A percentile compares a stretch with the other conserved stretches of the same genome.
Evolutionary conservation across 306 rosid species (phyloP).

Genomic region (Cucumis hystrix): DNA sequence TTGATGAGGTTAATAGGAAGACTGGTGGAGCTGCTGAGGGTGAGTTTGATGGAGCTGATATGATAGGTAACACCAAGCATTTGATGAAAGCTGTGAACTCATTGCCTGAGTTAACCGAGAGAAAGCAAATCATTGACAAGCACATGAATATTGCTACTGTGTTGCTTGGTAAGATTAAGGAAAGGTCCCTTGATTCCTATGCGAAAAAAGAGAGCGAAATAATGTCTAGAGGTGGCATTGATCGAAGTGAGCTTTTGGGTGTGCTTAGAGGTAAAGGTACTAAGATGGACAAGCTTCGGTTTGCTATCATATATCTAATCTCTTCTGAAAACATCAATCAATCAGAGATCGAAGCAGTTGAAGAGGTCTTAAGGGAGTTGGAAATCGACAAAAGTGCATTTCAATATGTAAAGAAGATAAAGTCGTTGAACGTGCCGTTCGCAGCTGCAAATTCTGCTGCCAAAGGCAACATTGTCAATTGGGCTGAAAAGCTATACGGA

Average conservation of each 20-base stretch:
- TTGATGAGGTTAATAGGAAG: slow-evolving; percentile 89
- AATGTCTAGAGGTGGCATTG: slow-evolving; percentile 82
- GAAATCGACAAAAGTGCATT: slow-evolving; percentile 87
- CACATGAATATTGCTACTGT: slow-evolving; percentile 87
- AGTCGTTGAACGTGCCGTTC: slow-evolving; percentile 65
- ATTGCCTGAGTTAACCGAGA: slow-evolving; percentile 79
- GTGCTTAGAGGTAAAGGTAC: slow-evolving; percentile 80
- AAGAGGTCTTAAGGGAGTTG: slow-evolving; percentile 61
- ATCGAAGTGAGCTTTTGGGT: slow-evolving; percentile 55
- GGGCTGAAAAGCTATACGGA: slow-evolving; percentile 97
- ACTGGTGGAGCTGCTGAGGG: slow-evolving; percentile 77
- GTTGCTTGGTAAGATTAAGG: slow-evolving; percentile 92
- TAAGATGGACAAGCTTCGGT: slow-evolving; percentile 84
- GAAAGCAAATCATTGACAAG: slow-evolving; percentile 94
- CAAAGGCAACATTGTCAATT: slow-evolving; percentile 87
- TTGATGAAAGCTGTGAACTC: slow-evolving; percentile 98
- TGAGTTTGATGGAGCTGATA: slow-evolving; percentile 81
- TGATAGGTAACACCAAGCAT: slow-evolving; percentile 92
- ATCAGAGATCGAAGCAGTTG: slow-evolving; percentile 78
- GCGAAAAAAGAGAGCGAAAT: slow-evolving; percentile 87
- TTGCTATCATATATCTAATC: slow-evolving; percentile 78
- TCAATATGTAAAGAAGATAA: slow-evolving; percentile 90
- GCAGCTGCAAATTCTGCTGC: slow-evolving; percentile 84
- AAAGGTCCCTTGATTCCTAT: slow-evolving; percentile 85
- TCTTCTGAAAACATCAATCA: slow-evolving; percentile 72